phyloP scores from a whole-genome alignment of 192 early-diverging fungal genomes.

The Linnemannia exigua region DNA sequence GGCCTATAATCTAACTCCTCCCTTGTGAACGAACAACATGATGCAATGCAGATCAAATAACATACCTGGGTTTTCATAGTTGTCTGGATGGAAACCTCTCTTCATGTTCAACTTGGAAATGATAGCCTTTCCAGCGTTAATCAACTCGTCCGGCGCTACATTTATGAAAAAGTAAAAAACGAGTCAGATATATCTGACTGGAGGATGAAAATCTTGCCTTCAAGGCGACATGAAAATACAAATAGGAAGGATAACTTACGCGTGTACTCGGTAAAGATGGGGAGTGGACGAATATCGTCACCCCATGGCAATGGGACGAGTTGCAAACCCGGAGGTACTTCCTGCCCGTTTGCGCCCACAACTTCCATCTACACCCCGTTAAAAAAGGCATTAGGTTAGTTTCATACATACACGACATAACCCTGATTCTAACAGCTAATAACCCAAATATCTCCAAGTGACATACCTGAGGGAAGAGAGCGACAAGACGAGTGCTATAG shows the following conservation, averaged over 20 bases:
- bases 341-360: slow-evolving; percentile 61
- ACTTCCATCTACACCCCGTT: slow-evolving; percentile 59
- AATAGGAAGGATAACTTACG: slow-evolving; percentile 15
- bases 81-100: slow-evolving; percentile 56
- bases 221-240: too few species aligned
- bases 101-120: slow-evolving; percentile 58
- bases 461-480: slow-evolving; percentile 77
- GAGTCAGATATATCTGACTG: neutral
- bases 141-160: slow-evolving; percentile 50
- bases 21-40: too few species aligned
- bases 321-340: slow-evolving; percentile 76
- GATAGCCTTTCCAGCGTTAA: slow-evolving; percentile 49
- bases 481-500: slow-evolving; percentile 69
- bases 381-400: too few species aligned
- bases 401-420: too few species aligned
- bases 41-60: too few species aligned
- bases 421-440: too few species aligned
- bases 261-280: slow-evolving; percentile 33
- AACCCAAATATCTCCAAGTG: neutral
- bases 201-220: too few species aligned
- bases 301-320: slow-evolving; percentile 78
- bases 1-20: neutral
- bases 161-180: too few species aligned
- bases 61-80: slow-evolving; percentile 61
- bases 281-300: slow-evolving; percentile 77